These are phyloP conservation scores for Ogataea ramenticola DNA, from an alignment of 805 yeast genomes.

Conservation along the genomic window DNA sequence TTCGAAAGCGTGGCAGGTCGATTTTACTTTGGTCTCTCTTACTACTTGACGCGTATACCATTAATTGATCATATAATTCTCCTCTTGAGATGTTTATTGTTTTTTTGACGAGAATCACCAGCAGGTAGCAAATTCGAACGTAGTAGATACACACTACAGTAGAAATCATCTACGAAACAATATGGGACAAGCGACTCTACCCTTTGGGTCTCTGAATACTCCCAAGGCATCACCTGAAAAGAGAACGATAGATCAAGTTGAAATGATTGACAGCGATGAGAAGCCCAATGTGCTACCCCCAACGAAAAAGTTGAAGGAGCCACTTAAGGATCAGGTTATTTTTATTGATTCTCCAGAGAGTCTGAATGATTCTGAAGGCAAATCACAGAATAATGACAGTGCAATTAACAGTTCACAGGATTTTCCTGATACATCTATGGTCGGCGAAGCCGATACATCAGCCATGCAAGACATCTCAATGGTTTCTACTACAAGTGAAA, in stretches of 20 bases:
- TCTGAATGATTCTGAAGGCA: neutral
- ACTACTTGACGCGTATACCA: too few species aligned
- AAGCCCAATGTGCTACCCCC: neutral
- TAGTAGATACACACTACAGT: too few species aligned
- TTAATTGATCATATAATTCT: too few species aligned
- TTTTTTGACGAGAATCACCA: too few species aligned
- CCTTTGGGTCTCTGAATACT: constrained; percentile 1
- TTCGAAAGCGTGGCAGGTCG: too few species aligned
- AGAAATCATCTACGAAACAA: too few species aligned
- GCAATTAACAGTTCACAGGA: neutral
- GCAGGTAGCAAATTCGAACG: too few species aligned
- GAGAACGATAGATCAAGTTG: neutral
- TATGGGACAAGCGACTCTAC: constrained; percentile 10
- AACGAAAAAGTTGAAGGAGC: neutral
- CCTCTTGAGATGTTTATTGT: too few species aligned
- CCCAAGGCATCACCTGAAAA: neutral
- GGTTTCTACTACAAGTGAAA: neutral
- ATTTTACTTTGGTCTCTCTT: too few species aligned
- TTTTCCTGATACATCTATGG: neutral
- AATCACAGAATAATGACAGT: neutral
- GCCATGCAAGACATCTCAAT: neutral
- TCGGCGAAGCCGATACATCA: neutral
- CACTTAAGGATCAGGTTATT: neutral
- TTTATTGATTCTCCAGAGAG: neutral
- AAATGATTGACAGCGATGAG: neutral